A percentile compares a stretch with the other conserved stretches of the same genome.
These are phyloP conservation scores for Trichoderma lentiforme DNA, from an alignment of 2,329 filamentous ascomycete genomes.

Conservation along the genomic window DNA sequence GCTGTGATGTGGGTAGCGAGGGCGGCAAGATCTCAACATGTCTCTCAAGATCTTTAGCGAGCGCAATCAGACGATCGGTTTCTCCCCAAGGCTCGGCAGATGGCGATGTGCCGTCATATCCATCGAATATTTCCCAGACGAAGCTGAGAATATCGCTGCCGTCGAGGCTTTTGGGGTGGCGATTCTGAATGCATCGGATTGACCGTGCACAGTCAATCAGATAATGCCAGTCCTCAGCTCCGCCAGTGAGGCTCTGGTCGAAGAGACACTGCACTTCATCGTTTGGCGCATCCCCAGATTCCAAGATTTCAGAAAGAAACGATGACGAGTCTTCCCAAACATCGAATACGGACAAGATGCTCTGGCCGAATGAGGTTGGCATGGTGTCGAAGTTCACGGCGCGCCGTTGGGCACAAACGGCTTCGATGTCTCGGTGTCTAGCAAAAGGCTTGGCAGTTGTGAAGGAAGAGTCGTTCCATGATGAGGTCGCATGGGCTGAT, in stretches of 20 bases:
- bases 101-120: constrained; percentile 5
- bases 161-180: constrained; percentile 26
- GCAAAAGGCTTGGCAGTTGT: neutral
- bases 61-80: constrained; percentile 36
- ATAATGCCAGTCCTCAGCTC: constrained; percentile 34
- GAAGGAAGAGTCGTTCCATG: neutral
- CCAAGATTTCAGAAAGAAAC: constrained; percentile 33
- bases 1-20: neutral
- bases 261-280: constrained; percentile 30
- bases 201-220: constrained; percentile 34
- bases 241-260: constrained; percentile 32
- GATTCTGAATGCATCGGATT: constrained; percentile 22
- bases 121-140: constrained; percentile 27
- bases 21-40: constrained; percentile 23
- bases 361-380: constrained; percentile 25
- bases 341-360: constrained; percentile 33
- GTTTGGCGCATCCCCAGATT: constrained; percentile 25
- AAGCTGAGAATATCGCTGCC: constrained; percentile 35
- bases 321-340: constrained; percentile 29
- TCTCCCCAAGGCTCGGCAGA: constrained; percentile 30
- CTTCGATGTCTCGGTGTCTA: neutral
- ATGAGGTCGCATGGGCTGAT: neutral
- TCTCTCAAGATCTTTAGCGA: constrained; percentile 29
- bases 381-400: neutral
- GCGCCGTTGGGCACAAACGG: neutral